A percentile compares a stretch with the other conserved stretches of the same genome.
These are phyloP conservation scores for Danielia reshetovae DNA, from an alignment of 805 yeast genomes.

Conservation along the genomic window DNA sequence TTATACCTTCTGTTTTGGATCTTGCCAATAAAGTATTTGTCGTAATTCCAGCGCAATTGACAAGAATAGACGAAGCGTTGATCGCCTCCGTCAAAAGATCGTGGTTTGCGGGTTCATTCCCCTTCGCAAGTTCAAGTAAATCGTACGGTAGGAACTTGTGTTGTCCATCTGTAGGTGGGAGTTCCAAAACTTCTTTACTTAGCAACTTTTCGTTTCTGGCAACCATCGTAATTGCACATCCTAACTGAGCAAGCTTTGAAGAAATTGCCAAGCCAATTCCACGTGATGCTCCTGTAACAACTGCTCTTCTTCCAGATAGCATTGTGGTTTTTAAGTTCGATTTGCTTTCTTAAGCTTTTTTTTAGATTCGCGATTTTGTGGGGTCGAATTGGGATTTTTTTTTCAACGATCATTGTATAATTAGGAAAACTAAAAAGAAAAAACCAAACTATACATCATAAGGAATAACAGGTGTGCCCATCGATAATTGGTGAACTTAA, in stretches of 20 bases:
- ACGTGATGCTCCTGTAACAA: slow-evolving; percentile 66
- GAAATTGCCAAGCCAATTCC: slow-evolving; percentile 67
- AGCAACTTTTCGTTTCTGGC: slow-evolving; percentile 45
- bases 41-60: slow-evolving; percentile 67
- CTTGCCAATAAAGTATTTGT: slow-evolving; percentile 49
- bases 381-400: no score
- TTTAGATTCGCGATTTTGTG: no score
- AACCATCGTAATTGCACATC: slow-evolving; percentile 49
- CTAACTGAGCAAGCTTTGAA: slow-evolving; percentile 42
- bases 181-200: slow-evolving; percentile 14
- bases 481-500: no score
- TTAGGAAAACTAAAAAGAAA: no score
- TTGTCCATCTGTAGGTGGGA: slow-evolving; percentile 8
- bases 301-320: slow-evolving; percentile 35
- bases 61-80: slow-evolving; percentile 38
- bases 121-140: slow-evolving; percentile 3
- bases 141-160: slow-evolving; percentile 6
- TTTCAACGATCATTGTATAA: no score
- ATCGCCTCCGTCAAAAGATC: slow-evolving; percentile 3
- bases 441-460: no score
- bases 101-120: neutral
- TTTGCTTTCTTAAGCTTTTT: no score
- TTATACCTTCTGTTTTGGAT: slow-evolving; percentile 40
- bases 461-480: no score
- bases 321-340: no score